Conservation (phyloP, 2,329 filamentous ascomycete genomes). For the Fusarium illudens region DNA sequence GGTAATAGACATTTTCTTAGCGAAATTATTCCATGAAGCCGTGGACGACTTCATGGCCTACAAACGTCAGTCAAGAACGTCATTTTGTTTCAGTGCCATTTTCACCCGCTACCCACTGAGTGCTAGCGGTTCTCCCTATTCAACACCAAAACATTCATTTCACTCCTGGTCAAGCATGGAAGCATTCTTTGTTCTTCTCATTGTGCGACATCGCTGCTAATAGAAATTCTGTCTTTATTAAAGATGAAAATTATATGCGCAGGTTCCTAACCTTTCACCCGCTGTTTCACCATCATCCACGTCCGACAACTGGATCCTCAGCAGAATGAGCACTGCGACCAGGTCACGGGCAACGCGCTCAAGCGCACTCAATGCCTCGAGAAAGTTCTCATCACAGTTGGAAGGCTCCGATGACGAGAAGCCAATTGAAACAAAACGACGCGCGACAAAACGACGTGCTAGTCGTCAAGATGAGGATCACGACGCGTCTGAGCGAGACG, state of each 20-base stretch:
- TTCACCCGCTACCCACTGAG: neutral
- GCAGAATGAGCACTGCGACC: constrained; percentile 15
- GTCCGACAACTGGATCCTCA: neutral
- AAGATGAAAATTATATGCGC: neutral
- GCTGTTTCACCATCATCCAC: neutral
- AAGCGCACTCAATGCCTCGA: constrained; percentile 32
- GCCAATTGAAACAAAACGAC: neutral
- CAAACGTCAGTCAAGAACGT: neutral
- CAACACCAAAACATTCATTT: neutral
- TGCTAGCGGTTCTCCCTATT: neutral
- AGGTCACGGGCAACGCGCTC: constrained; percentile 31
- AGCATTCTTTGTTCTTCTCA: neutral
- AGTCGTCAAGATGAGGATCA: constrained; percentile 23
- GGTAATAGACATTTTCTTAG: neutral
- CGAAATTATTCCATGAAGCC: neutral
- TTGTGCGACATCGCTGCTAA: neutral
- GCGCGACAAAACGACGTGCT: constrained; percentile 23
- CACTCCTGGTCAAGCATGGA: neutral
- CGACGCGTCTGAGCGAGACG: constrained; percentile 38
- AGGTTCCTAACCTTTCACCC: neutral
- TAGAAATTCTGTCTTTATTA: neutral
- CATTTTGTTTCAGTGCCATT: constrained; percentile 2
- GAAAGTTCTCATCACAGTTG: constrained; percentile 33
- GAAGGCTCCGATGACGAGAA: constrained; percentile 21
- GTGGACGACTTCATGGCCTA: neutral